A percentile compares a stretch with the other conserved stretches of the same genome.
These are phyloP conservation scores for Cyclocybe cylindracea DNA, from an alignment of 768 basidiomycete species.

Conservation along the genomic window DNA sequence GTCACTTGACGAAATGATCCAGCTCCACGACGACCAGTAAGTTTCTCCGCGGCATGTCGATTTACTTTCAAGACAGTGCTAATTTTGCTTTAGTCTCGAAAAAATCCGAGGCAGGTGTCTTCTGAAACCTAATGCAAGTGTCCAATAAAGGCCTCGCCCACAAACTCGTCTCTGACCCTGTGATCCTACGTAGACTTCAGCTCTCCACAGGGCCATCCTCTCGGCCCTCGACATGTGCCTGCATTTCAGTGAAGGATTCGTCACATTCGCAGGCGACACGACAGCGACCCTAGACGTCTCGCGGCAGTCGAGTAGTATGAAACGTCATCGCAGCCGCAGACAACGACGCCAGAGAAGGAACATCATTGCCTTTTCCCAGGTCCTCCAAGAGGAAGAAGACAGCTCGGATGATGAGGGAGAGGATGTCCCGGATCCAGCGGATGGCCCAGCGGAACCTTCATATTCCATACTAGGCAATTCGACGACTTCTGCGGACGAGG, in stretches of 20 bases:
- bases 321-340: slow-evolving; percentile 64
- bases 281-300: slow-evolving; percentile 60
- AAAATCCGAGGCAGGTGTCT: slow-evolving; percentile 65
- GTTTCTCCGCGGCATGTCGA: slow-evolving; percentile 23
- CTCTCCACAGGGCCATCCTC: slow-evolving; percentile 64
- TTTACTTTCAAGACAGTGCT: background rate
- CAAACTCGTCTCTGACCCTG: background rate
- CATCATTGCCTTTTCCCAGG: slow-evolving; percentile 61
- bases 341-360: slow-evolving; percentile 55
- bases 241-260: slow-evolving; percentile 66
- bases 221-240: slow-evolving; percentile 75
- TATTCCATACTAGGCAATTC: slow-evolving; percentile 16
- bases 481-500: slow-evolving; percentile 39
- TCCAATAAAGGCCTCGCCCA: background rate
- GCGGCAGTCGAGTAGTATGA: slow-evolving; percentile 50
- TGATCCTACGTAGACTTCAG: slow-evolving; percentile 50
- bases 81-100: slow-evolving; percentile 45
- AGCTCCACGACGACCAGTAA: slow-evolving; percentile 68
- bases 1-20: slow-evolving; percentile 79
- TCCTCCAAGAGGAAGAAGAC: slow-evolving; percentile 30
- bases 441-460: slow-evolving; percentile 17
- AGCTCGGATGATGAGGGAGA: slow-evolving; percentile 50
- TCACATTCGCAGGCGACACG: slow-evolving; percentile 58
- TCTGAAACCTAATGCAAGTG: slow-evolving; percentile 56
- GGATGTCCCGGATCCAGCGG: slow-evolving; percentile 13